Conservation (phyloP, 345 rosid species). For the Salix exigua region DNA sequence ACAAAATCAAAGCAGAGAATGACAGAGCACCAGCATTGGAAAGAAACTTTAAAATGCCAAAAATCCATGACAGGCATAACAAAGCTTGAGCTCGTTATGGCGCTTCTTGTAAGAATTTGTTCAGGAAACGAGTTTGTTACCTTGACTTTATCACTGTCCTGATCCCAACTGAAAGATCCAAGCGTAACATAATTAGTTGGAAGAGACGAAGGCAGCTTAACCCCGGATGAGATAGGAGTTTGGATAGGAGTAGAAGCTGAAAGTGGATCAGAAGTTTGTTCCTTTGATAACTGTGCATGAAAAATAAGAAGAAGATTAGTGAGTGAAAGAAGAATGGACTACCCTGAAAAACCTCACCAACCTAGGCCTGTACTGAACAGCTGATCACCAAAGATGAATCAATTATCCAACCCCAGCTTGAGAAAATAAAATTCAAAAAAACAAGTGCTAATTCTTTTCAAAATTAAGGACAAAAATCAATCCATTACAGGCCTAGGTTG, state of each 20-base stretch:
- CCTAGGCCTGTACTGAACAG: not conserved
- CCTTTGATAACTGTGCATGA: constrained; percentile 32
- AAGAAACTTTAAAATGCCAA: not conserved
- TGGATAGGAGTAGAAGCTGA: constrained; percentile 31
- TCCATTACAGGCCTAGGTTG: no score
- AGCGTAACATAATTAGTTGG: constrained; percentile 48
- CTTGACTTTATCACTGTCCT: constrained; percentile 93
- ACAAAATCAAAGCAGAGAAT: not conserved
- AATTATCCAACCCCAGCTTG: no score
- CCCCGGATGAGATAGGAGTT: constrained; percentile 39
- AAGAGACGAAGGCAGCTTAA: constrained; percentile 34
- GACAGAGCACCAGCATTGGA: not conserved
- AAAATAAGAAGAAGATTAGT: not conserved
- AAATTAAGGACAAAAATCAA: no score
- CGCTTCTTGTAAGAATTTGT: not conserved
- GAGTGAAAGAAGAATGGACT: not conserved
- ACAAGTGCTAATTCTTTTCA: no score
- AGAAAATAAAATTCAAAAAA: not conserved
- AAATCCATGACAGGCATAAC: not conserved
- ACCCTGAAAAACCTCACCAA: not conserved
- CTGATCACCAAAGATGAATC: no score
- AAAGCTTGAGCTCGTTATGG: not conserved
- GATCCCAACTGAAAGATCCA: constrained; percentile 92
- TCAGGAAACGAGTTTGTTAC: constrained; percentile 23
- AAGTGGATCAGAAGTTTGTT: constrained; percentile 13